These are phyloP conservation scores for Talaromyces thailandensis DNA, from an alignment of 495 filamentous ascomycete genomes.

Conservation along the genomic window DNA sequence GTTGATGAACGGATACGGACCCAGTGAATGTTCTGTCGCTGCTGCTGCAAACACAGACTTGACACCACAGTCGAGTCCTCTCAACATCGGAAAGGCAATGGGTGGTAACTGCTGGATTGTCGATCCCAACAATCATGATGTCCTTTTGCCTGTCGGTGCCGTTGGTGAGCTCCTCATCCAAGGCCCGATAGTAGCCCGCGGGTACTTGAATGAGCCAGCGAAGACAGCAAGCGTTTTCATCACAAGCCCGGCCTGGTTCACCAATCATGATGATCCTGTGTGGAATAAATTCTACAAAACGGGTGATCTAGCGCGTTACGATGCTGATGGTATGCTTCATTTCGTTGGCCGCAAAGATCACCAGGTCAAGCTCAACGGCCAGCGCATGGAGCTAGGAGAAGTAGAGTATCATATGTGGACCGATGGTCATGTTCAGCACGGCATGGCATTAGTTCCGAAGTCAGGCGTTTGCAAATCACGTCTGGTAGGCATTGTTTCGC, in stretches of 20 bases:
- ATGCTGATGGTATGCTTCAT: too few relatives aligned
- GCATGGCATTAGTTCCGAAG: too few relatives aligned
- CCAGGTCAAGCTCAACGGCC: too few relatives aligned
- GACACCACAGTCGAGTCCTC: slow-evolving; percentile 17
- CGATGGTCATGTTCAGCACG: too few relatives aligned
- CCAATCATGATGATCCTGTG: slow-evolving; percentile 22
- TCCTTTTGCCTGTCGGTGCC: slow-evolving; percentile 31
- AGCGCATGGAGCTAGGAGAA: too few relatives aligned
- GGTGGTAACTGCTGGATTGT: slow-evolving; percentile 29
- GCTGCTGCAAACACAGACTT: slow-evolving; percentile 34
- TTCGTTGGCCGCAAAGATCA: too few relatives aligned
- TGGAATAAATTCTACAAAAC: slow-evolving; percentile 35
- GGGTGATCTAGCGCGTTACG: slow-evolving; percentile 45
- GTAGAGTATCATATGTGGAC: too few relatives aligned
- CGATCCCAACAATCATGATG: slow-evolving; percentile 34
- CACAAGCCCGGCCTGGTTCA: slow-evolving; percentile 35
- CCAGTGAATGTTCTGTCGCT: slow-evolving; percentile 39
- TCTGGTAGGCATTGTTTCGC: too few relatives aligned
- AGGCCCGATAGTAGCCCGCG: slow-evolving; percentile 41
- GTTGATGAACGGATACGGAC: slow-evolving; percentile 39
- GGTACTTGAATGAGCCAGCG: slow-evolving; percentile 38
- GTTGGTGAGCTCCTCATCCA: slow-evolving; percentile 46
- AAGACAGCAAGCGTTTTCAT: slow-evolving; percentile 39
- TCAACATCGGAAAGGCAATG: slow-evolving; percentile 7
- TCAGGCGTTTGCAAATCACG: too few relatives aligned